Percentiles rank a stretch among this genome's conserved stretches.
phyloP scores from a whole-genome alignment of 768 basidiomycete species.

The Leucocoprinus sp. region DNA sequence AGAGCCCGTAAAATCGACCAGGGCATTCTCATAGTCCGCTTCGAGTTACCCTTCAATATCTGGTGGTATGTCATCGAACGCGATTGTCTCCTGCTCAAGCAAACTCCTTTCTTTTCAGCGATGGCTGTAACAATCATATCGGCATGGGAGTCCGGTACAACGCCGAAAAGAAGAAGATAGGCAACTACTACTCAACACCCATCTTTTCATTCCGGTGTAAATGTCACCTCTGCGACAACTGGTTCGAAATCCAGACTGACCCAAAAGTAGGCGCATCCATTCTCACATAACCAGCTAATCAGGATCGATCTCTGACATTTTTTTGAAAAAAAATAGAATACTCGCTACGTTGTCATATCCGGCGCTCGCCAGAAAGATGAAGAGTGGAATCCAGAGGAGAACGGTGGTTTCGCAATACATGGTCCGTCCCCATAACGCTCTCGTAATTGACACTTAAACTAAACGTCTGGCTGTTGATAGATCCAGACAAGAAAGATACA shows the following conservation, averaged over 20 bases:
- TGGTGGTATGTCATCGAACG: conserved; percentile 63
- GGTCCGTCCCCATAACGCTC: conserved; percentile 36
- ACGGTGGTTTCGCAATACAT: conserved; percentile 86
- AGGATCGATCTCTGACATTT: not conserved
- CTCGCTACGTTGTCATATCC: conserved; percentile 84
- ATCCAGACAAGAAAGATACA: conserved; percentile 59
- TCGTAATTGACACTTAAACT: not conserved
- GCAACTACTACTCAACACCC: conserved; percentile 89
- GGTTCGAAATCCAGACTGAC: conserved; percentile 98
- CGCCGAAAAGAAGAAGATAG: conserved; percentile 96
- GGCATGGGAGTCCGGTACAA: conserved; percentile 99
- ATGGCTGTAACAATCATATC: conserved; percentile 91
- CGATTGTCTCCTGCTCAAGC: not conserved
- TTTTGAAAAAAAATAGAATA: conserved; percentile 58
- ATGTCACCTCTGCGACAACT: conserved; percentile 92
- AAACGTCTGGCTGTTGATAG: conserved; percentile 1
- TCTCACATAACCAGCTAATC: not conserved
- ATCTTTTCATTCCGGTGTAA: conserved; percentile 96
- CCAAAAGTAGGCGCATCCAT: conserved; percentile 59
- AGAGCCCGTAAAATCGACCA: conserved; percentile 93
- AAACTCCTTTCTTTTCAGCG: conserved; percentile 37
- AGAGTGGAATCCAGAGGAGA: conserved; percentile 95
- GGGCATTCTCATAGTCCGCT: conserved; percentile 91
- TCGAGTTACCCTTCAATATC: conserved; percentile 94
- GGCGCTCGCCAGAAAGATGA: conserved; percentile 94